phyloP scores from a whole-genome alignment of 2,329 filamentous ascomycete species.

The Fusarium compactum region DNA sequence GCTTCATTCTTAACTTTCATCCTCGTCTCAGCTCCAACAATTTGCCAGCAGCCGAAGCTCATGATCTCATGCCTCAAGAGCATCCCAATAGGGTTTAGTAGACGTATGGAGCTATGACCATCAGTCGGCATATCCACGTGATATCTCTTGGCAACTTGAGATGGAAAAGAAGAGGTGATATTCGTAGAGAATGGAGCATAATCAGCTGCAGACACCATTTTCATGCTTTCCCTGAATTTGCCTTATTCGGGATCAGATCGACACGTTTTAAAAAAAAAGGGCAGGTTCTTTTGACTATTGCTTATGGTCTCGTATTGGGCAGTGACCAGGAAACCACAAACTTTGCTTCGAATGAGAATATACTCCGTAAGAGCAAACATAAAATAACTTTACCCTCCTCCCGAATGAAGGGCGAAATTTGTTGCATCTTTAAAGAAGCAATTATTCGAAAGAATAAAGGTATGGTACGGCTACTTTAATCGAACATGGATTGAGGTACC shows the following conservation, averaged over 20 bases:
- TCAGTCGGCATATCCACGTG: constrained; percentile 38
- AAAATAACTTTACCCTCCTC: not conserved
- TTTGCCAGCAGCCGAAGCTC: constrained; percentile 20
- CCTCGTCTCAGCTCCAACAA: constrained; percentile 15
- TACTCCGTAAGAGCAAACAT: not conserved
- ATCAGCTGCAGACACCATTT: constrained; percentile 16
- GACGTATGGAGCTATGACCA: constrained; percentile 48
- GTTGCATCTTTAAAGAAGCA: not conserved
- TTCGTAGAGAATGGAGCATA: constrained; percentile 9
- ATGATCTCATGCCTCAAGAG: constrained; percentile 21
- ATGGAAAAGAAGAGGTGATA: constrained; percentile 10
- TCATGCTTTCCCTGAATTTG: constrained; percentile 19
- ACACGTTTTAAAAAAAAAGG: constrained; percentile 32
- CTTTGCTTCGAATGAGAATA: not conserved
- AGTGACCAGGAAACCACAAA: constrained; percentile 28
- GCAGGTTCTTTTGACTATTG: constrained; percentile 1
- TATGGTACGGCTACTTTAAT: not conserved
- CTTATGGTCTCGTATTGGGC: constrained; percentile 39
- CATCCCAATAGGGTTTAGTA: constrained; percentile 46
- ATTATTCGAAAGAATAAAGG: not conserved
- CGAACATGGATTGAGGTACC: not conserved
- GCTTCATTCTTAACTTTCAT: constrained; percentile 16
- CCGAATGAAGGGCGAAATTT: not conserved
- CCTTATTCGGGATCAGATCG: constrained; percentile 33
- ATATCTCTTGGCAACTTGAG: constrained; percentile 35